Conservation (phyloP, 345 rosid genomes). For the Citrus inodora region DNA sequence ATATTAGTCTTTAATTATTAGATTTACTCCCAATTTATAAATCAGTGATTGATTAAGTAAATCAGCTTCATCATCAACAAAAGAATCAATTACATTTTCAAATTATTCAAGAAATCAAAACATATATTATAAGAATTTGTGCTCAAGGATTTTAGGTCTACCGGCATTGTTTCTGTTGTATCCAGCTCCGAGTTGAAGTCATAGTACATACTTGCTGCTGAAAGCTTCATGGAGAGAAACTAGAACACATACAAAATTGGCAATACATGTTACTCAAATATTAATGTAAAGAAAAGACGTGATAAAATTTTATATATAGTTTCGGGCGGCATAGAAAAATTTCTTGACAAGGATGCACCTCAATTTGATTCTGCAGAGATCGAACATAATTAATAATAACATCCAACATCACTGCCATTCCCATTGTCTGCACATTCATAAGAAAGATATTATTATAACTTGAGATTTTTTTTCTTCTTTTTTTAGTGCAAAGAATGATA, state of each 20-base stretch:
- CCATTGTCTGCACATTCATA: conserved; percentile 49
- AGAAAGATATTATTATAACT: neutral
- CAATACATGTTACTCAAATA: neutral
- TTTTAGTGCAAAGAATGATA: neutral
- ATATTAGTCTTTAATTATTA: neutral
- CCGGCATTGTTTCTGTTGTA: conserved; percentile 29
- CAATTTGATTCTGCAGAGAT: conserved; percentile 66
- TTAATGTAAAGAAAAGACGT: neutral
- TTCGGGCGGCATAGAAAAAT: neutral
- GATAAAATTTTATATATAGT: neutral
- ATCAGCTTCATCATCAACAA: no score
- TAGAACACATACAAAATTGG: neutral
- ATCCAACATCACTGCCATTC: conserved; percentile 76
- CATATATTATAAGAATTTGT: neutral
- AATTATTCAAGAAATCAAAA: no score
- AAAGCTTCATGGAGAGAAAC: conserved; percentile 65
- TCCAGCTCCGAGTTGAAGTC: conserved; percentile 37
- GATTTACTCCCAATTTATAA: neutral
- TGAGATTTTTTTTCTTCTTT: no score
- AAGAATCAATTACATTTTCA: no score
- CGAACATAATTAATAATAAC: conserved; percentile 54
- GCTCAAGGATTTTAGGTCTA: neutral
- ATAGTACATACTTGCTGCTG: conserved; percentile 48
- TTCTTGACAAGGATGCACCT: conserved; percentile 22
- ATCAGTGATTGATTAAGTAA: no score